Evolutionary conservation across 306 rosid genomes (phyloP), one percentile per base, ranked within the genome.

Genomic region (Castanospermum australe): DNA sequence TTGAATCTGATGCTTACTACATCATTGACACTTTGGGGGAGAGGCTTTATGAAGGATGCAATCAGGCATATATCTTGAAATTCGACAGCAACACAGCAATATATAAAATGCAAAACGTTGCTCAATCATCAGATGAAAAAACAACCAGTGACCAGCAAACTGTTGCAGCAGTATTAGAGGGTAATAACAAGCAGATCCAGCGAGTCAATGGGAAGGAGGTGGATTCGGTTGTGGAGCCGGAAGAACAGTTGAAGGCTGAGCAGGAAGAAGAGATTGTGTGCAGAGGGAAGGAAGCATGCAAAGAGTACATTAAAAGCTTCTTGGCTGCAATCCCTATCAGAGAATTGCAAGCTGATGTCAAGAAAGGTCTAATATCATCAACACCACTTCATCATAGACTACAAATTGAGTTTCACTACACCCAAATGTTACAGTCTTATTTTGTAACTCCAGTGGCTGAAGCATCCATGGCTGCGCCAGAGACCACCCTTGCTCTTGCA

Each of bases 1-100:
- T 91, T 55, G 99, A 96, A 82, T 70, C 85, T 0, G 96, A 96
- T 21, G 94, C 97, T 13, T 93, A 86, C 79, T 96, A 90, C 86
- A 90, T 96, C 71, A 87, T 96, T 39, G 99, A 96, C 84, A 96
- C 99, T 0, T 77, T 96, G 83, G 99, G 99, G 56, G 99, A 96
- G 88, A 91, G 99, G 84, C 94, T 96, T 32, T 91, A 89, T 38
- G 99, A 96, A 82, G 99, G 99, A 54, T 93, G 99, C 82, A 86
- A 84, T 82, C 94, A 96, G 73, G 99, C 99, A 76, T 93, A 89
- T 81, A 86, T 96, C 73, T 87, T 96, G 84, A 93, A 96, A 87
- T 96, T 96, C 35, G 98, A 96, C 83, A 48, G 85, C 70, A 75
- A 52, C 86, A 91, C 99, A 0, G 66, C 41, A 7, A 93, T 96